Evolutionary conservation across 768 basidiomycete species (phyloP).

Genomic region (Mycena metata): DNA sequence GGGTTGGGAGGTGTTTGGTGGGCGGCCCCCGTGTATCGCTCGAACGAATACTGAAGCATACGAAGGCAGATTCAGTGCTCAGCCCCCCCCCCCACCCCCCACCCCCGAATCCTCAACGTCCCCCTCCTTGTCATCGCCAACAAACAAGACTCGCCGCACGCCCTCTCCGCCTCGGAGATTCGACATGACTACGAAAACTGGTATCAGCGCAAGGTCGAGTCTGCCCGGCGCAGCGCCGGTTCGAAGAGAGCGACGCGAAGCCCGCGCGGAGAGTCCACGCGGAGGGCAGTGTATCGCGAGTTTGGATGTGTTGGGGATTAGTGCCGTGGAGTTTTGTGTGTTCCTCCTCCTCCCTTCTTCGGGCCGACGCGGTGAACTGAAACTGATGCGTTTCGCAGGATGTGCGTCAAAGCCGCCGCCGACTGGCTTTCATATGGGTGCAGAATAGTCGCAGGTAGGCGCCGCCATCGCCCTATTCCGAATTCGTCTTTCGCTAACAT

Average conservation of each 20-base stretch:
- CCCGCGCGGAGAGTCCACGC: slow-evolving; percentile 36
- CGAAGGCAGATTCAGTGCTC: slow-evolving; percentile 78
- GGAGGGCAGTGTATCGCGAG: slow-evolving; percentile 75
- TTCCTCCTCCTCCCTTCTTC: slow-evolving; percentile 3
- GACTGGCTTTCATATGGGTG: slow-evolving; percentile 94
- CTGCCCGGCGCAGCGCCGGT: slow-evolving; percentile 67
- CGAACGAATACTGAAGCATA: slow-evolving; percentile 34
- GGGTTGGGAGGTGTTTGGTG: slow-evolving; percentile 98
- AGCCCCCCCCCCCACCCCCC: too few relatives aligned
- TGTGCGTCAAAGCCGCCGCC: slow-evolving; percentile 89
- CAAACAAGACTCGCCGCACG: slow-evolving; percentile 89
- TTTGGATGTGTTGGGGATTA: slow-evolving; percentile 90
- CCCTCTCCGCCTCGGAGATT: slow-evolving; percentile 91
- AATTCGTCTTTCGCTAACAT: neutral
- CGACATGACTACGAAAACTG: slow-evolving; percentile 90
- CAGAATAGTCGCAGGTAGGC: slow-evolving; percentile 84
- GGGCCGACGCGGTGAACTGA: neutral
- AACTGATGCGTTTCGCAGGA: slow-evolving; percentile 51
- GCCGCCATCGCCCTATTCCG: too few relatives aligned
- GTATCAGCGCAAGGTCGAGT: slow-evolving; percentile 82
- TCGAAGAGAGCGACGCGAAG: slow-evolving; percentile 59
- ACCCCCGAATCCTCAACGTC: slow-evolving; percentile 88
- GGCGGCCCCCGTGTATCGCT: slow-evolving; percentile 44
- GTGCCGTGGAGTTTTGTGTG: slow-evolving; percentile 81
- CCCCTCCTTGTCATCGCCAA: slow-evolving; percentile 95